Evolutionary conservation across 2,329 filamentous ascomycete species (phyloP).

Genomic region (Neophaeococcomyces mojaviensis): DNA sequence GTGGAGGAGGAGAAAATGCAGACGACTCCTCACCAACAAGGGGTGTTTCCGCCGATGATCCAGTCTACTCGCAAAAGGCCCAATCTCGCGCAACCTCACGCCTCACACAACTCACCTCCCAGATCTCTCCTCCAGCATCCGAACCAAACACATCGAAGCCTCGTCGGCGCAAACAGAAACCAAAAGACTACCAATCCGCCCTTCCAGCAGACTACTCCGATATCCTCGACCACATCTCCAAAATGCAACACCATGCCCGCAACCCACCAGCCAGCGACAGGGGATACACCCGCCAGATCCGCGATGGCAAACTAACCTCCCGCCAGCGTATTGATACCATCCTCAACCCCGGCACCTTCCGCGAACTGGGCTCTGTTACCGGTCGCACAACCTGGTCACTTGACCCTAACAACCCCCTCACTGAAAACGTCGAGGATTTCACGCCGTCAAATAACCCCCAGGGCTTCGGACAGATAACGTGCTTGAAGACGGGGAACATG

Average conservation of each 20-base stretch:
- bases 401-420: conserved; percentile 28
- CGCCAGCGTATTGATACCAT: conserved; percentile 53
- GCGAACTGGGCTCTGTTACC: conserved; percentile 53
- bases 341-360: conserved; percentile 50
- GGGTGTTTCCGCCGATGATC: neutral
- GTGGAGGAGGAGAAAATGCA: neutral
- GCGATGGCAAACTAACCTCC: conserved; percentile 59
- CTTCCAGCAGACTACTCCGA: conserved; percentile 57
- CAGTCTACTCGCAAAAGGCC: neutral
- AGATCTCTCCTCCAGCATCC: conserved; percentile 28
- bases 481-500: conserved; percentile 7
- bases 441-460: conserved; percentile 58
- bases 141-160: conserved; percentile 10
- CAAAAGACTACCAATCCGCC: conserved; percentile 6
- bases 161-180: neutral
- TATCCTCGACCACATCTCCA: conserved; percentile 49
- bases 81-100: conserved; percentile 22
- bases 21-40: too few species aligned
- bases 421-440: conserved; percentile 45
- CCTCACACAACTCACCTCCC: conserved; percentile 42
- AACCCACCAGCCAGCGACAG: conserved; percentile 48
- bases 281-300: conserved; percentile 56
- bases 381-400: conserved; percentile 50
- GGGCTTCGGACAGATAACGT: conserved; percentile 44
- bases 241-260: conserved; percentile 45